phyloP scores from a whole-genome alignment of 352 stramenopile species.

The Phytophthora capsici region DNA sequence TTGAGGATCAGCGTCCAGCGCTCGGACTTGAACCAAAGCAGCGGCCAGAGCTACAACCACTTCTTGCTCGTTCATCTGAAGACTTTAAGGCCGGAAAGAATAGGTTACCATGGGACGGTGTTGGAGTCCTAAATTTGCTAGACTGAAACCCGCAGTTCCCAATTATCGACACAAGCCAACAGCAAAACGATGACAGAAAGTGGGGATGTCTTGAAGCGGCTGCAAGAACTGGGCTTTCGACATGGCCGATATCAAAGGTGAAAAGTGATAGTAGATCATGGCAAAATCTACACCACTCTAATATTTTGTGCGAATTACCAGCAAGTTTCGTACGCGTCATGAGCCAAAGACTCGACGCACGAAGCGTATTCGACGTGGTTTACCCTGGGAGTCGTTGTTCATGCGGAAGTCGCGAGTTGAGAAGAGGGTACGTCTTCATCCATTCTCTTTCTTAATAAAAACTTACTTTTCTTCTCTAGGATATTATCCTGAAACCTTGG shows the following conservation, averaged over 20 bases:
- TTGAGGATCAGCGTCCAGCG: constrained; percentile 17
- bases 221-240: constrained; percentile 49
- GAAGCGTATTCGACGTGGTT: constrained; percentile 34
- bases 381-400: constrained; percentile 78
- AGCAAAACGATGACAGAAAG: not conserved
- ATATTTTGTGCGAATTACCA: constrained; percentile 15
- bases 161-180: not conserved
- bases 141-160: constrained; percentile 1
- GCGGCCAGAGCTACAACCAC: constrained; percentile 54
- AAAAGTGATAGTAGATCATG: not conserved
- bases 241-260: constrained; percentile 67
- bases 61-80: constrained; percentile 36
- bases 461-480: constrained; percentile 28
- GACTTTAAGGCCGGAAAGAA: not conserved
- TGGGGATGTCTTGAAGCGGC: constrained; percentile 37
- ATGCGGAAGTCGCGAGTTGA: constrained; percentile 77
- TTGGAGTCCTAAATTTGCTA: constrained; percentile 9
- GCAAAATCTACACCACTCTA: not conserved
- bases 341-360: constrained; percentile 53
- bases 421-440: constrained; percentile 51
- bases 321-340: constrained; percentile 60
- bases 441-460: too few species aligned
- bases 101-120: constrained; percentile 3
- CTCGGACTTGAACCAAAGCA: constrained; percentile 41
- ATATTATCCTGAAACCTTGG: constrained; percentile 74